A percentile compares a stretch with the other conserved stretches of the same genome.
Conservation (phyloP, 2,329 filamentous ascomycete genomes). For the Verticillium nubilum region DNA sequence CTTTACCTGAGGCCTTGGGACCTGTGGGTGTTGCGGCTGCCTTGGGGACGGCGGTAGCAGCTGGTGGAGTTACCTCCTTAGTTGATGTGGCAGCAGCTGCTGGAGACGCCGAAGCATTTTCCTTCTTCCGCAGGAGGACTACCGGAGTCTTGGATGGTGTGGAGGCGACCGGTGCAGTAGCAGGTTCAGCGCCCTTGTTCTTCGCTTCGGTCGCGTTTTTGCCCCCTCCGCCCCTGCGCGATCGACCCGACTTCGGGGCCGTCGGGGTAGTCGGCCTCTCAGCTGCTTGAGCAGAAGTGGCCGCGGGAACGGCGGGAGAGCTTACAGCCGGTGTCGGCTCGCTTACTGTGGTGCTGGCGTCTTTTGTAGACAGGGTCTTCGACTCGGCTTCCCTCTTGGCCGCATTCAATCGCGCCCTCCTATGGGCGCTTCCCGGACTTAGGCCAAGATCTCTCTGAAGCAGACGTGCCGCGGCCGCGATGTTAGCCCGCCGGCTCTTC, state of each 20-base stretch:
- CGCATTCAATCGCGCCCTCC: conserved; percentile 53
- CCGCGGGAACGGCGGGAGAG: conserved; percentile 3
- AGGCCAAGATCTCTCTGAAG: conserved; percentile 62
- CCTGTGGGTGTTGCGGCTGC: conserved; percentile 11
- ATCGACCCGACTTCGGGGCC: conserved; percentile 11
- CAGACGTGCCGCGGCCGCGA: conserved; percentile 58
- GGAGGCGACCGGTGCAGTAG: conserved; percentile 17
- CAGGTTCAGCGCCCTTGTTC: conserved; percentile 23
- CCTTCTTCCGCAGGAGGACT: conserved; percentile 34
- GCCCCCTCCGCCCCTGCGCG: conserved; percentile 22
- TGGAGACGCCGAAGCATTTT: conserved; percentile 13
- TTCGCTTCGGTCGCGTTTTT: conserved; percentile 30
- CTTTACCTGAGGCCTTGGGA: conserved; percentile 17
- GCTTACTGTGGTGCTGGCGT: conserved; percentile 11
- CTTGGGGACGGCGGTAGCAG: conserved; percentile 1
- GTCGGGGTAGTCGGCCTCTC: conserved; percentile 8
- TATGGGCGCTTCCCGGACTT: conserved; percentile 56
- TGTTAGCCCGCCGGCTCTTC: conserved; percentile 55
- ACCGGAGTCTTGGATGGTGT: conserved; percentile 26
- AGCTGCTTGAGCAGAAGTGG: neutral
- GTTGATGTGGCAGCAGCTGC: conserved; percentile 4
- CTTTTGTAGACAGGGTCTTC: conserved; percentile 21
- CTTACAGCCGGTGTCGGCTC: conserved; percentile 17
- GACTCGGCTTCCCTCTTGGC: conserved; percentile 48
- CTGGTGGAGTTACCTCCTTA: neutral